These are phyloP conservation scores for Crucibulum parvulum DNA, from an alignment of 1,284 basidiomycete genomes.

Conservation along the genomic window DNA sequence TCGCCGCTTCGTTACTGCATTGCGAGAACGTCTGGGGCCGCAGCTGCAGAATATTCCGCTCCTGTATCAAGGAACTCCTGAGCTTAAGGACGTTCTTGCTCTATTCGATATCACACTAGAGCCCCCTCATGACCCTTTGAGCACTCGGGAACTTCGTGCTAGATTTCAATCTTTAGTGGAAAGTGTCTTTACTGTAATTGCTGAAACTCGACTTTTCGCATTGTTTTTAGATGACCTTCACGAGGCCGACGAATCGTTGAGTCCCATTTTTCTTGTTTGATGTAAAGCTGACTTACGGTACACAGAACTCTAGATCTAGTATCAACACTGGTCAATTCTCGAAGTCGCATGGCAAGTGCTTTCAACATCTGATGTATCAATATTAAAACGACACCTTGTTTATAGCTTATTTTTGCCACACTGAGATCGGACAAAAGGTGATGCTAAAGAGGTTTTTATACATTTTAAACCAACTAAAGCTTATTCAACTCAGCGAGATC, in stretches of 20 bases:
- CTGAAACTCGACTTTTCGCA: slow-evolving; percentile 70
- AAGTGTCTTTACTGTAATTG: slow-evolving; percentile 69
- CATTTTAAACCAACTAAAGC: slow-evolving; percentile 9
- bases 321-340: slow-evolving; percentile 65
- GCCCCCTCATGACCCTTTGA: slow-evolving; percentile 57
- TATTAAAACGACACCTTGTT: slow-evolving; percentile 5
- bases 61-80: slow-evolving; percentile 72
- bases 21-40: slow-evolving; percentile 67
- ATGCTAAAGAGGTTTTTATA: slow-evolving; percentile 13
- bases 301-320: slow-evolving; percentile 68
- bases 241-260: slow-evolving; percentile 72
- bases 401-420: slow-evolving; percentile 69
- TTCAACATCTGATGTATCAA: not conserved
- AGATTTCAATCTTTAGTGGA: slow-evolving; percentile 73
- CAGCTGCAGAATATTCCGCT: slow-evolving; percentile 72
- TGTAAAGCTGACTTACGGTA: not conserved
- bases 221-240: slow-evolving; percentile 77
- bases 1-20: slow-evolving; percentile 65
- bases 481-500: slow-evolving; percentile 37
- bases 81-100: slow-evolving; percentile 65
- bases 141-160: slow-evolving; percentile 65
- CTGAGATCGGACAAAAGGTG: slow-evolving; percentile 65
- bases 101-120: slow-evolving; percentile 60
- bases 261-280: not conserved
- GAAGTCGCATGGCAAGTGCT: slow-evolving; percentile 61